Base-by-base conservation (phyloP, 2,329 filamentous ascomycete species). In the Fusarium subglutinans region DNA sequence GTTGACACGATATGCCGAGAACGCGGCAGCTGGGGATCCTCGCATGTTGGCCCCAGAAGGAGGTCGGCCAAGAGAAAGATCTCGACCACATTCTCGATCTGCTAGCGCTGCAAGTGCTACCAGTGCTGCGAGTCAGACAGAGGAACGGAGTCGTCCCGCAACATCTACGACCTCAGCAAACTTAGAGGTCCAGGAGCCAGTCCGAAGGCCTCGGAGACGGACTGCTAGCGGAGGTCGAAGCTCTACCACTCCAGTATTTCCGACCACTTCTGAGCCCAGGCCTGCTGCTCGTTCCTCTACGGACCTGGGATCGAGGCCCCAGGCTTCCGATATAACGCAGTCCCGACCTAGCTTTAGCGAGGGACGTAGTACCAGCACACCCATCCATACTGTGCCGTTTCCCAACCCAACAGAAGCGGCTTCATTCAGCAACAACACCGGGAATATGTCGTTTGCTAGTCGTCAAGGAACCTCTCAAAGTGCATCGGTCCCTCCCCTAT, bases 261-360 rank as follows among this genome's bases (percentile, higher is more conserved):
- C 83, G 22, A 80, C 84, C 5, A 79, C 85, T 45, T 78, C 84
- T 35, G 84, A 87, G 18, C 78, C 83, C 33, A 83, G 86, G 58
- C 86, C 87, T 47, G 87, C 89, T 18, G 85, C 88, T 28, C 87
- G 89, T 28, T 94, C 93, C 24, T 89, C 91, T 53, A 92, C 90
- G 5, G 92, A 95, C 77, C 83, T 94, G 14, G 82, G 83, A 6
- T 70, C 85, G 10, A 84, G 85, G 47, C 80, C 86, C 12, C 83
- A 83, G 28, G 81, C 81, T 14, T 78, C 82, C 20, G 85, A 86
- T 30, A 74, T 82, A 9, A 75, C 80, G 5, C 73, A 79, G 10
- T 80, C 80, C 18, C 82, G 86, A 44, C 83, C 86, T 5, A 80
- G 79, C 48, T 81, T 86, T 35, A 78, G 80, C 17, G 86, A 88